Evolutionary conservation across 2,329 filamentous ascomycete species (phyloP), one percentile per base, ranked within the genome.

Genomic region (Elsinoe arachidis): DNA sequence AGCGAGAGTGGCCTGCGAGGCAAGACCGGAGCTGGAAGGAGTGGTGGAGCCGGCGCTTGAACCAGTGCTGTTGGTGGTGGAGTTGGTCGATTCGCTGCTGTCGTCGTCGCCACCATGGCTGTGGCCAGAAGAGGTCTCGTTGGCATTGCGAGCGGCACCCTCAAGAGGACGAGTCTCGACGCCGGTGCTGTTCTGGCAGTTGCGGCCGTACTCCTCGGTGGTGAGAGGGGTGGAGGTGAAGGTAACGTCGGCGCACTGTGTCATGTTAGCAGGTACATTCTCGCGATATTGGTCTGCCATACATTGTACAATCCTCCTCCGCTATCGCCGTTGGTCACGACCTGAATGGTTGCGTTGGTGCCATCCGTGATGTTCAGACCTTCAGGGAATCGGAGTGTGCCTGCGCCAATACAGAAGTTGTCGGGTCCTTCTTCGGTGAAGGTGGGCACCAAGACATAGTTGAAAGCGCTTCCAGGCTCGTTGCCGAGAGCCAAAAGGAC

Each of bases 201-300:
- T 70, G 39, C 73, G 71, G 19, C 68, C 62, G 63, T 68, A 71
- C 34, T 73, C 72, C 23, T 72, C 67, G 14, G 78, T 73, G 7
- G 73, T 68, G 15, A 76, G 73, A 3, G 80, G 75, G 10, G 73
- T 72, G 54, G 74, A 72, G 33, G 77, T 79, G 73, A 91, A 85
- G 23, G 80, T 84, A 62, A 90, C 81, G 64, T 91, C 87, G 66
- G 86, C 84, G 70, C 87, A 91, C 83, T 86, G 60, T 56, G 37
- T 47, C 17, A 56, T 46, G 19, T 38, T 10, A 43, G 51, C 44
- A 37, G 54, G 10, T 14, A 26, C 30, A 4, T 21, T 30, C 21
- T 39, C 9, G 58, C 62, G 44, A 34, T 30, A 44, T 34, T 30
- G 41, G 3, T 12, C 38, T 19, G 57, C 65, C 73, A 59, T 66